A percentile compares a stretch with the other conserved stretches of the same genome.
These are phyloP conservation scores for Potentilla sterilis DNA, from an alignment of 306 rosid species.

Conservation along the genomic window DNA sequence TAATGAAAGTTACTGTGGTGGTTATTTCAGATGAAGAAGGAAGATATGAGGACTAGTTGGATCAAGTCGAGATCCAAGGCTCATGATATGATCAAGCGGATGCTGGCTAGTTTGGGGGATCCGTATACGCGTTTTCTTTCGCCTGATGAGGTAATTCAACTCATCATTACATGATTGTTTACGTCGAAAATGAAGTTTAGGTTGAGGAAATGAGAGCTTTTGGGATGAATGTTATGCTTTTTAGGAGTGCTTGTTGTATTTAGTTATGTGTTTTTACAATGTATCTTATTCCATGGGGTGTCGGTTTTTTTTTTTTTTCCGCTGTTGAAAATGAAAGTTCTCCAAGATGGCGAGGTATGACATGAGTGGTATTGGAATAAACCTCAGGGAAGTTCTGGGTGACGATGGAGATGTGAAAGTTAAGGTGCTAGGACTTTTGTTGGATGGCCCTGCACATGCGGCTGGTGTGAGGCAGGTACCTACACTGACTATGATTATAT, in stretches of 20 bases:
- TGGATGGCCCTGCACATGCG: slow-evolving; percentile 90
- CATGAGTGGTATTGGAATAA: slow-evolving; percentile 95
- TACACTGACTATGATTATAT: neutral
- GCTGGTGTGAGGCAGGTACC: slow-evolving; percentile 95
- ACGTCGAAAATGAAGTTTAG: neutral
- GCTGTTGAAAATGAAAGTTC: slow-evolving; percentile 59
- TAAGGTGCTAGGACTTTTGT: slow-evolving; percentile 71
- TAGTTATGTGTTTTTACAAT: slow-evolving; percentile 33
- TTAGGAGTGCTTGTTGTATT: neutral
- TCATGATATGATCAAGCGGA: slow-evolving; percentile 71
- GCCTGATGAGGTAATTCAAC: slow-evolving; percentile 63
- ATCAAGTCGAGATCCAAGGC: slow-evolving; percentile 81
- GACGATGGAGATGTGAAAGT: slow-evolving; percentile 63
- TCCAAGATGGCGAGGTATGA: slow-evolving; percentile 99
- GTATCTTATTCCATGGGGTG: slow-evolving; percentile 43
- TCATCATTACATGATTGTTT: neutral
- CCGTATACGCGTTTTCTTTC: slow-evolving; percentile 91
- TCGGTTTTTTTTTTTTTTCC: slow-evolving; percentile 34
- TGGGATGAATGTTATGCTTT: neutral
- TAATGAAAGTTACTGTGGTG: neutral
- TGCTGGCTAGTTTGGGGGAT: slow-evolving; percentile 89
- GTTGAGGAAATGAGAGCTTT: neutral
- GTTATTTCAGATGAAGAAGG: slow-evolving; percentile 51
- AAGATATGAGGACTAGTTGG: slow-evolving; percentile 59
- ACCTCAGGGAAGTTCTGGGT: slow-evolving; percentile 84